Evolutionary conservation across 179 eudicot species (phyloP), one percentile per base, ranked within the genome.

Genomic region (Pouteria campechiana): DNA sequence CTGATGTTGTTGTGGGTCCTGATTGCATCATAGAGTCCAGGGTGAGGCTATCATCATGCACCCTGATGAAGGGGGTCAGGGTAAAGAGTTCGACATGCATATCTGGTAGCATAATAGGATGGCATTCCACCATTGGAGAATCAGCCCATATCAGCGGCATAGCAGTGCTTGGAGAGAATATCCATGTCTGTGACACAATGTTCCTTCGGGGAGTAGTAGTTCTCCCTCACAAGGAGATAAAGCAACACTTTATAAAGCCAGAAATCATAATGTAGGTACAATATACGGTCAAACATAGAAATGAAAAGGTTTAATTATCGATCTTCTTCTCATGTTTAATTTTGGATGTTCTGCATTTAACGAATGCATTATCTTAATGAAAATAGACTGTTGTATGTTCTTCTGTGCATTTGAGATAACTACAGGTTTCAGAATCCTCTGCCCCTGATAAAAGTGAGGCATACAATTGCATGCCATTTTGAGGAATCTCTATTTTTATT

Each of bases 181-280:
- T 84, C 41, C 97, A 85, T 50, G 92, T 89, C 11, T 68, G 83
- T 21, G 97, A 89, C 25, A 95, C 81, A 41, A 66, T 89, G 50
- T 81, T 81, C 54, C 78, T 83, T 57, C 85, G 81, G 36, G 97
- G 97, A 2, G 97, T 89, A n/a, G 93, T 89, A 5, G 95, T 89
- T 64, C 42, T 89, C 50, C 95, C 97, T 19, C 97, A 89, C 64
- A 89, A 81, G 52, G 95, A 85, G 76, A 85, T 89, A 48, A 85
- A 85, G 58, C 32, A 88, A 3, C 84, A 79, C 70, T 84, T 89
- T 51, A 72, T 78, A 83, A 81, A 85, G 66, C 95, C 97, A 2
- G 89, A 89, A 61, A 89, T 85, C 16, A 85, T 89, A 5, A 89
- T 89, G 97, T 84, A 74, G 81, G n/a, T n/a, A n/a, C n/a, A n/a